A percentile compares a stretch with the other conserved stretches of the same genome.
Evolutionary conservation across 1,284 basidiomycete genomes (phyloP).

Genomic region (Ganoderma sinense): DNA sequence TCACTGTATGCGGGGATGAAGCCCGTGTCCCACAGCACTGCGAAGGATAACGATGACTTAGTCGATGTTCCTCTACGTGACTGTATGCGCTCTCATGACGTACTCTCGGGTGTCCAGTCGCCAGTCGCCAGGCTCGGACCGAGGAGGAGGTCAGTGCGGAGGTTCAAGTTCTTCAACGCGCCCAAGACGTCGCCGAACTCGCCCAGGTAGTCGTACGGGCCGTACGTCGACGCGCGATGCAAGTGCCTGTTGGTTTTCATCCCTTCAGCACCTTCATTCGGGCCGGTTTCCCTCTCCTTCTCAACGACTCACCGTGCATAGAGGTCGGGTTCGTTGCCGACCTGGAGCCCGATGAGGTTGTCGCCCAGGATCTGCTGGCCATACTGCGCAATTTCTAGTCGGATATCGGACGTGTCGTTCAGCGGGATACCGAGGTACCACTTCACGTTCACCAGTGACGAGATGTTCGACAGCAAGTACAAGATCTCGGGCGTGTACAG

Average conservation of each 20-base stretch:
- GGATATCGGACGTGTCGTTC: conserved; percentile 54
- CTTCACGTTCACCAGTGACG: conserved; percentile 56
- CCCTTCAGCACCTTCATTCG: no score
- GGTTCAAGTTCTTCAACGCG: conserved; percentile 51
- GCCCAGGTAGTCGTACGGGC: conserved; percentile 53
- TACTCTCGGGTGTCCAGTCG: conserved; percentile 55
- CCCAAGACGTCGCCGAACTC: conserved; percentile 52
- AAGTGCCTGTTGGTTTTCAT: no score
- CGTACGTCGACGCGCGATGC: conserved; percentile 44
- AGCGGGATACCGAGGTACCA: conserved; percentile 71
- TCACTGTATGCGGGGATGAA: conserved; percentile 58
- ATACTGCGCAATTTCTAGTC: conserved; percentile 51
- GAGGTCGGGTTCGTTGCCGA: conserved; percentile 67
- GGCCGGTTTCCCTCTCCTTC: no score
- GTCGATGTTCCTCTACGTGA: neutral
- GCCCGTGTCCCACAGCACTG: conserved; percentile 62
- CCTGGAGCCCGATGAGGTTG: conserved; percentile 53
- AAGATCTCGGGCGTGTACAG: conserved; percentile 64
- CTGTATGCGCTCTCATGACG: neutral
- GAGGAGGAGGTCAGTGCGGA: conserved; percentile 60
- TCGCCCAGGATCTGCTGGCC: conserved; percentile 52
- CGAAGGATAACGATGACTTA: neutral
- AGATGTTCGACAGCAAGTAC: conserved; percentile 66
- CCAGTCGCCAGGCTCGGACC: conserved; percentile 65
- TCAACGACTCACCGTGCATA: conserved; percentile 41